These are phyloP conservation scores for Populus euphratica DNA, from an alignment of 345 rosid genomes.

Conservation along the genomic window DNA sequence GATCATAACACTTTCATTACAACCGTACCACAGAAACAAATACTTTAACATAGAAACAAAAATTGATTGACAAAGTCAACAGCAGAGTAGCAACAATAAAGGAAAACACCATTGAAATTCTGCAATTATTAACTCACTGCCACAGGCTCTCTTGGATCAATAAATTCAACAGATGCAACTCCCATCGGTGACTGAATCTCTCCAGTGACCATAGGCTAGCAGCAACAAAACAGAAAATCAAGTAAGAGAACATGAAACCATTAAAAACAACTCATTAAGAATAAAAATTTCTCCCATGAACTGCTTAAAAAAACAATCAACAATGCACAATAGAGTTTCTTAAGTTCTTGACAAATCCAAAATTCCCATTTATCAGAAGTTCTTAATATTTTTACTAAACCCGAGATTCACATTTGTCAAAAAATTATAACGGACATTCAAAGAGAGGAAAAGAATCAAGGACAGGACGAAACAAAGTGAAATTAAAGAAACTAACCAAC, in stretches of 20 bases:
- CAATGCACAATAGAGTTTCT: no score
- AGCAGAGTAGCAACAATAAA: neutral
- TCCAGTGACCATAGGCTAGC: conserved; percentile 73
- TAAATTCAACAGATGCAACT: conserved; percentile 82
- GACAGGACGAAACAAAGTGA: neutral
- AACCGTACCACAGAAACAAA: no score
- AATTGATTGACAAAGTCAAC: neutral
- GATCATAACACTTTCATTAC: no score
- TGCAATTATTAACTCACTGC: conserved; percentile 46
- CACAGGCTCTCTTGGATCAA: conserved; percentile 89
- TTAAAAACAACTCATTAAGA: neutral
- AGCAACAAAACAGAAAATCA: conserved; percentile 15
- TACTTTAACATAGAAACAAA: no score
- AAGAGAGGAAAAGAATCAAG: neutral
- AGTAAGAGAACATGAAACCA: neutral
- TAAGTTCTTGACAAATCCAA: no score
- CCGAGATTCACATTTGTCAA: neutral
- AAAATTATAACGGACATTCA: neutral
- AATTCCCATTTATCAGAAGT: neutral
- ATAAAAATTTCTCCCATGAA: neutral
- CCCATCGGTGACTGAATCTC: conserved; percentile 93
- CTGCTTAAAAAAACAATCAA: neutral
- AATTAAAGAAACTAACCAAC: conserved; percentile 50
- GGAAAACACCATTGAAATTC: neutral
- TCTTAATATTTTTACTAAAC: neutral